phyloP scores from a whole-genome alignment of 2,329 filamentous ascomycete species.

The Aspergillus quadrilineatus region DNA sequence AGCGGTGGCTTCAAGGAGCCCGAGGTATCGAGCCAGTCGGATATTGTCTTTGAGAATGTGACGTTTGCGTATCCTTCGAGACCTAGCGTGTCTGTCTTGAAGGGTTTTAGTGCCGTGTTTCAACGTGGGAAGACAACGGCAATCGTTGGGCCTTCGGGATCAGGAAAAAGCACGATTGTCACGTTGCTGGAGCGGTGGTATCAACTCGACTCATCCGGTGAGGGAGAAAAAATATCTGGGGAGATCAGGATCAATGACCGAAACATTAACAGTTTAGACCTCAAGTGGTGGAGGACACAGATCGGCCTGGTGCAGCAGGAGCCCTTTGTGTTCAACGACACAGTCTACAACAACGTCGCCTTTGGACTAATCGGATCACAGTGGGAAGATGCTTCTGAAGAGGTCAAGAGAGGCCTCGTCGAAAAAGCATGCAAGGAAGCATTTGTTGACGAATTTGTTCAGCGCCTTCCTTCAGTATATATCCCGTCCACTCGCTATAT shows the following conservation, averaged over 20 bases:
- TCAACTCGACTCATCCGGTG: constrained; percentile 67
- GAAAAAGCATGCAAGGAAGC: constrained; percentile 81
- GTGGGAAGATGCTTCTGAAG: constrained; percentile 60
- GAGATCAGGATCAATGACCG: constrained; percentile 79
- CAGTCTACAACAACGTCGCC: constrained; percentile 83
- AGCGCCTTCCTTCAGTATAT: constrained; percentile 57
- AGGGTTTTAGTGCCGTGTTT: constrained; percentile 73
- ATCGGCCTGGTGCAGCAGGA: constrained; percentile 73
- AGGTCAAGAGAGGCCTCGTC: constrained; percentile 65
- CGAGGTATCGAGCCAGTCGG: constrained; percentile 75
- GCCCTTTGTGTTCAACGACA: constrained; percentile 83
- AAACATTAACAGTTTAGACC: constrained; percentile 76
- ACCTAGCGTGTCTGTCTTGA: constrained; percentile 84
- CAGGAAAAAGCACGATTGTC: too few species aligned
- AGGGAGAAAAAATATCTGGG: constrained; percentile 33
- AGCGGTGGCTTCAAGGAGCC: constrained; percentile 51
- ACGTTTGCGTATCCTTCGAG: constrained; percentile 94
- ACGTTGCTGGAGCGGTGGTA: constrained; percentile 61
- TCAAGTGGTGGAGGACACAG: constrained; percentile 87
- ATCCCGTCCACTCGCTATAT: not conserved
- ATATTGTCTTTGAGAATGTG: constrained; percentile 62
- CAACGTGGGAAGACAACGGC: constrained; percentile 50
- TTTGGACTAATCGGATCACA: constrained; percentile 84
- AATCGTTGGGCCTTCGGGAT: too few species aligned
- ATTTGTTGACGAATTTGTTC: constrained; percentile 92